Evolutionary conservation across 305 asterid genomes (phyloP), one percentile per base, ranked within the genome.

Genomic region (Fraxinus floribunda): DNA sequence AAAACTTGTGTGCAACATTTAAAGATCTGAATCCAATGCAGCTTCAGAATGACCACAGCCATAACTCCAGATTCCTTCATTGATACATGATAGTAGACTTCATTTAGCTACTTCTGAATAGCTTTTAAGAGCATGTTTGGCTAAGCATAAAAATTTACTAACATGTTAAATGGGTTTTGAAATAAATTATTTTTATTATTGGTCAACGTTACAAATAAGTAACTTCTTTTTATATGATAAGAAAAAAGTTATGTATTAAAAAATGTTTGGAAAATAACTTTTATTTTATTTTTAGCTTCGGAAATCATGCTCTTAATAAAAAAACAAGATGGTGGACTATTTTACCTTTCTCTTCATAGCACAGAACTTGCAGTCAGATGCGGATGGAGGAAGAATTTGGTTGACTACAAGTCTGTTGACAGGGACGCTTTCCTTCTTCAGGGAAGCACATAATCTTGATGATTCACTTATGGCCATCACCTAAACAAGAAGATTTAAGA

Each of bases 321-420:
- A 32, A 30, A 29, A 6, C 0, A 71, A 71, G 36, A 24, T 3
- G 38, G 35, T 71, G 29, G 34, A n/a, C 16, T 60, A 24, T 49
- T 29, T 36, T 84, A 92, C 99, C 99, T 96, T 93, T 81, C 94
- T 91, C 91, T 88, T 94, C 91, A 92, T 86, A 68, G 92, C 97
- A 86, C 98, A 96, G 78, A 93, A 96, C 91, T 92, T 96, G 98
- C 99, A 94, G 83, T 92, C 98, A 15, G 98, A 92, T 77, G 95
- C 84, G 22, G 98, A 93, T 15, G 89, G 89, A 26, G 98, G 97
- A 68, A 96, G 93, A 72, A 96, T 60, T 89, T 96, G 99, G 90
- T 94, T 96, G 77, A 96, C 93, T 0, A 94, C 92, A 57, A 94
- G 92, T 85, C 91, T 90, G 87, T 91, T 93, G 26, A 94, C 98